Percentiles rank a stretch among this genome's conserved stretches.
Evolutionary conservation across 1,284 basidiomycete species (phyloP).

Genomic region (Phenoliferia sp.): DNA sequence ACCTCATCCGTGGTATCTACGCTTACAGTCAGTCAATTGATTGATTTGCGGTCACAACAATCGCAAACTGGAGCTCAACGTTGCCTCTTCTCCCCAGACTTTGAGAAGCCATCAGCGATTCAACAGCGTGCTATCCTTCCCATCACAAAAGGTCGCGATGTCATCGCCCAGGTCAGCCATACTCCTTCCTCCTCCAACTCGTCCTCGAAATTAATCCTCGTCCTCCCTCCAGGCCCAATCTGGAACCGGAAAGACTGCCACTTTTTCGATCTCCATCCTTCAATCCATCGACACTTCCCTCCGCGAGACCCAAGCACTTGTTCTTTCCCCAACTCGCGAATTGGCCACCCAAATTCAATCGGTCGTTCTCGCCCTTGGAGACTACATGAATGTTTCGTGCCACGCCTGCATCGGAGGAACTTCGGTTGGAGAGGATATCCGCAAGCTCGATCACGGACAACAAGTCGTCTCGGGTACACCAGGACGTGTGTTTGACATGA

Average conservation of each 20-base stretch:
- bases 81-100: slow-evolving; percentile 55
- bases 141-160: slow-evolving; percentile 59
- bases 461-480: slow-evolving; percentile 98
- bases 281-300: slow-evolving; percentile 88
- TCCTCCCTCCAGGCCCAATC: slow-evolving; percentile 85
- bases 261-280: slow-evolving; percentile 57
- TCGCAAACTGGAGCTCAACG: neutral
- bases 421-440: slow-evolving; percentile 94
- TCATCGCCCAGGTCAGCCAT: slow-evolving; percentile 42
- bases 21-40: slow-evolving; percentile 76
- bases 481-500: slow-evolving; percentile 99
- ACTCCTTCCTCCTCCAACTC: neutral
- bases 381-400: slow-evolving; percentile 80
- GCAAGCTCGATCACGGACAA: slow-evolving; percentile 96
- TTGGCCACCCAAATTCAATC: slow-evolving; percentile 91
- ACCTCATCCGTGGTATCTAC: slow-evolving; percentile 93
- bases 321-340: slow-evolving; percentile 91
- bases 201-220: neutral
- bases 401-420: slow-evolving; percentile 99
- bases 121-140: slow-evolving; percentile 97
- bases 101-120: slow-evolving; percentile 98
- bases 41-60: neutral
- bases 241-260: slow-evolving; percentile 99
- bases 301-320: slow-evolving; percentile 92
- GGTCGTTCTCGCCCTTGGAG: slow-evolving; percentile 89